Conservation (phyloP, 148 eudicot species). For the Amaranthus hypochondriacus region DNA sequence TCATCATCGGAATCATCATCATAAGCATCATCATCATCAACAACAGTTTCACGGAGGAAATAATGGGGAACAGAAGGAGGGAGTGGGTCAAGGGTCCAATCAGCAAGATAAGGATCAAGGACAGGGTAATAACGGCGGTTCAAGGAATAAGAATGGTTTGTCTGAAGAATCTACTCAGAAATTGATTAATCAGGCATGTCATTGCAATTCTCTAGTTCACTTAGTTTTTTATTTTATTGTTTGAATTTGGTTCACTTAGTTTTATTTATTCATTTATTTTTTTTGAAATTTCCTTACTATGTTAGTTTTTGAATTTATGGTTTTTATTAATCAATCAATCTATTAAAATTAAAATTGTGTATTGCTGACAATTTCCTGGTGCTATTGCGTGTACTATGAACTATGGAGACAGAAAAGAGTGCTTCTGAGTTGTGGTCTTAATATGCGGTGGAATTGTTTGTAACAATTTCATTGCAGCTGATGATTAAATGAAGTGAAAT, state of each 20-base stretch:
- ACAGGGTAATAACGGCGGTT: conserved; percentile 18
- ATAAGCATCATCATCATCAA: conserved; percentile 11
- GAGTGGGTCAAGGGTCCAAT: conserved; percentile 1
- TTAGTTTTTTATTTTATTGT: neutral
- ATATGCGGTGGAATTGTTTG: too few species aligned
- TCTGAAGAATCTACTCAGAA: conserved; percentile 63
- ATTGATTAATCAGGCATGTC: conserved; percentile 62
- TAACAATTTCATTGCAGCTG: too few species aligned
- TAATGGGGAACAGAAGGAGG: conserved; percentile 18
- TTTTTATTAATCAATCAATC: neutral
- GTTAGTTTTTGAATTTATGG: neutral
- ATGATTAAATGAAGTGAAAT: too few species aligned
- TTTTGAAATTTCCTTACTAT: neutral
- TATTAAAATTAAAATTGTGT: neutral
- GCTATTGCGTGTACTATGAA: neutral
- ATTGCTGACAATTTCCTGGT: neutral
- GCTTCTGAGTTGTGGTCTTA: too few species aligned
- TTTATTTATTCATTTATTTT: too few species aligned
- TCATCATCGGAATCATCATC: conserved; percentile 17
- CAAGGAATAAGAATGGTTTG: conserved; percentile 33
- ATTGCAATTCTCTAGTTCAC: neutral
- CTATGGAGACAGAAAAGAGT: neutral
- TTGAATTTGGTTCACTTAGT: neutral
- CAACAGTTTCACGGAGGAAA: too few species aligned
- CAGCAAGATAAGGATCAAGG: conserved; percentile 21